Base-by-base conservation (phyloP, 176 grass and related monocot species). In the Musa acuminata region DNA sequence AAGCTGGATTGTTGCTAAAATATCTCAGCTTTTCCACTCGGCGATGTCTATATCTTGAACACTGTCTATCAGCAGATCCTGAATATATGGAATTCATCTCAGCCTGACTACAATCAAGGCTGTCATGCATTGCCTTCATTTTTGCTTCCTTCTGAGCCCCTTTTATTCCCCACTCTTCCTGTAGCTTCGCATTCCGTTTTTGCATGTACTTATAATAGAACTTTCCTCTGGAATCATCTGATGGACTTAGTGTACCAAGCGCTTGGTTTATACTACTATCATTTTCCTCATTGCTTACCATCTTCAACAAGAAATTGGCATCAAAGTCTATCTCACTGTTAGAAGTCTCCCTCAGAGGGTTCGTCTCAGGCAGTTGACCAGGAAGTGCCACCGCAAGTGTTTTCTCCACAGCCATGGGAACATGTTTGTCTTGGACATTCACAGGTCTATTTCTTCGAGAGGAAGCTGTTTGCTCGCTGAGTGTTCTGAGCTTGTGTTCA, bases 131-230 rank as follows among this genome's bases (percentile, higher is more conserved):
- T 73, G 88, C 86, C 80, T 87, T 98, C 77, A 98, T 77, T 71
- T 79, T 89, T 74, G 85, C 94, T 78, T 93, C 88, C 80, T 93
- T 98, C 77, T 98, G 79, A 69, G 67, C 79, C 72, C 86, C 76
- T 73, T 89, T 87, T 74, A 84, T 55, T 82, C 83, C 82, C 86
- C 94, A 93, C 79, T 87, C 90, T 83, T 86, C 88, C 90, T 84
- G 87, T 66, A 98, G 84, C 75, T 98, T 98, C 73, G 88, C 88
- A 77, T 98, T 82, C 58, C 94, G 88, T 84, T 87, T 98, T 67
- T 89, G 79, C 86, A 83, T 93, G 81, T 98, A 98, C 71, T 93
- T 89, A 22, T 98, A 90, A 83, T 98, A 98, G 26, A 87, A 98
- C 52, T 91, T 98, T 85, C 94, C 94, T 85, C 86, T 89, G 4